These are phyloP conservation scores for Cladophialophora psammophila DNA, from an alignment of 2,329 filamentous ascomycete genomes.

Conservation along the genomic window DNA sequence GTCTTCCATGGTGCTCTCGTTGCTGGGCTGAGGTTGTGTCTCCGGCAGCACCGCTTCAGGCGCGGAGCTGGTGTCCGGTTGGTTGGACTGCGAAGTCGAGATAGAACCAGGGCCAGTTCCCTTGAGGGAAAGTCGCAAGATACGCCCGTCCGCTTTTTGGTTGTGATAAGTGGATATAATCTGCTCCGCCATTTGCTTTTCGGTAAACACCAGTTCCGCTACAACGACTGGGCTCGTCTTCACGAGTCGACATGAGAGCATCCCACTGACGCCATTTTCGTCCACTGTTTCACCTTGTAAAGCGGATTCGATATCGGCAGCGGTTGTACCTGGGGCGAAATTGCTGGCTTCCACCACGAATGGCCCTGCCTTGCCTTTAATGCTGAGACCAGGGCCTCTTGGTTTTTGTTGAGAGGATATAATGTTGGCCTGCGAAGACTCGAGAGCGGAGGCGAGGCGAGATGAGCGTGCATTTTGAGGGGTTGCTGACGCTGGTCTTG, in stretches of 20 bases:
- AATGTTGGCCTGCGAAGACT: constrained; percentile 44
- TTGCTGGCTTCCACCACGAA: constrained; percentile 67
- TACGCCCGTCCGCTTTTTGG: constrained; percentile 68
- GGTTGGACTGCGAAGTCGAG: background rate
- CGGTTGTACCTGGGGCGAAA: constrained; percentile 71
- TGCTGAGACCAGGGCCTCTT: constrained; percentile 54
- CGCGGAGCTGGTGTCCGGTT: background rate
- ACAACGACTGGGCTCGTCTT: constrained; percentile 63
- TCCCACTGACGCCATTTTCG: constrained; percentile 45
- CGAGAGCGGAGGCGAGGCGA: constrained; percentile 41
- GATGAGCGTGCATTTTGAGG: constrained; percentile 46
- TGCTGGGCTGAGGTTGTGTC: background rate
- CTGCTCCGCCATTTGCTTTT: constrained; percentile 63
- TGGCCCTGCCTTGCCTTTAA: constrained; percentile 63
- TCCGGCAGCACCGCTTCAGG: constrained; percentile 12
- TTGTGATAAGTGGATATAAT: constrained; percentile 69
- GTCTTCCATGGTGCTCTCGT: constrained; percentile 36
- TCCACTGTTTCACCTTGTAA: constrained; percentile 54
- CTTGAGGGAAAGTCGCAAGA: constrained; percentile 65
- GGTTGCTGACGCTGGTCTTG: constrained; percentile 42
- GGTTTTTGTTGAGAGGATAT: constrained; percentile 45
- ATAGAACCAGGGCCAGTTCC: constrained; percentile 36
- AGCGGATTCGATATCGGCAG: constrained; percentile 69
- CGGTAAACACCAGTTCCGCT: constrained; percentile 65
- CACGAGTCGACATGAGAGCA: constrained; percentile 62